Percentiles rank a stretch among this genome's conserved stretches.
These are phyloP conservation scores for Yarrowia sp. DNA, from an alignment of 805 yeast genomes.

Conservation along the genomic window DNA sequence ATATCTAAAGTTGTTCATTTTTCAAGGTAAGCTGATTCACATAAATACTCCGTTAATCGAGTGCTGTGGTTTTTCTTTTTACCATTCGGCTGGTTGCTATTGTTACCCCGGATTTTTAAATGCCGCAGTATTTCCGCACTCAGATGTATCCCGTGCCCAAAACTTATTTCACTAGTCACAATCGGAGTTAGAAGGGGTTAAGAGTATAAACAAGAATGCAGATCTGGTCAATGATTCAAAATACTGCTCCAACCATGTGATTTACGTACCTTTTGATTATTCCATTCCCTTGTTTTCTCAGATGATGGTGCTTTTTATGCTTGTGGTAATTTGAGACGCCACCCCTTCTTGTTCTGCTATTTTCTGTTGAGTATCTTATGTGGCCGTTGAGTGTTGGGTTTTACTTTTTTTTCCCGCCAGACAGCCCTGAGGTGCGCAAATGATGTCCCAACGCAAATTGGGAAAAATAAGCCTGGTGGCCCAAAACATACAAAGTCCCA, in stretches of 20 bases:
- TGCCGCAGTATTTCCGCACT: background rate
- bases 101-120: slow-evolving; percentile 15
- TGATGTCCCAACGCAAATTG: background rate
- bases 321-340: background rate
- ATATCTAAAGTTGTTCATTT: too few relatives aligned
- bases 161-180: background rate
- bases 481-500: background rate
- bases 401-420: background rate
- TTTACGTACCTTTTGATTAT: background rate
- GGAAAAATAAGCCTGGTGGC: background rate
- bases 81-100: background rate
- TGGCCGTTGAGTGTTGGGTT: slow-evolving; percentile 17
- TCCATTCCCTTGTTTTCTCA: background rate
- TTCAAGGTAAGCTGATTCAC: too few relatives aligned
- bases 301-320: too few relatives aligned
- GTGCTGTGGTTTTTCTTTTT: background rate
- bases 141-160: background rate
- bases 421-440: slow-evolving; percentile 1
- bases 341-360: background rate
- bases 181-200: background rate
- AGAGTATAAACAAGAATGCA: background rate
- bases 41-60: too few relatives aligned
- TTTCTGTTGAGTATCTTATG: slow-evolving; percentile 4
- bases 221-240: background rate
- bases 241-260: background rate